Conservation (phyloP, 805 yeast species). For the Deakozyma indianensis region DNA sequence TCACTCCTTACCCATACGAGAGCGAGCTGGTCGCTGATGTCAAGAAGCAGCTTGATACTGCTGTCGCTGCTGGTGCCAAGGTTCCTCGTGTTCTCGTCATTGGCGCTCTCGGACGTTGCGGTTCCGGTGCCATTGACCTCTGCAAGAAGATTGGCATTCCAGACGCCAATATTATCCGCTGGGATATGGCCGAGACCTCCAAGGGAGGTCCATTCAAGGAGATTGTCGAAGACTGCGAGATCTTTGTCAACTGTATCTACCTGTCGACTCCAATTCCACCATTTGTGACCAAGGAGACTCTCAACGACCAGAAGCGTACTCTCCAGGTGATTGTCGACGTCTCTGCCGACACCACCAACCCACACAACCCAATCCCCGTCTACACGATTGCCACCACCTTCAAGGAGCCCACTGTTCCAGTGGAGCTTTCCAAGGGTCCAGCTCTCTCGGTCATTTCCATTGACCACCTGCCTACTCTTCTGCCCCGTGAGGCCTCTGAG, state of each 20-base stretch:
- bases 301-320: constrained; percentile 53
- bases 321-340: constrained; percentile 92
- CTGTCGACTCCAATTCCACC: constrained; percentile 89
- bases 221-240: constrained; percentile 66
- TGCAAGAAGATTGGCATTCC: constrained; percentile 78
- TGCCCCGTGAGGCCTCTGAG: constrained; percentile 97
- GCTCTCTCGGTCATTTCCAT: constrained; percentile 84
- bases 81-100: constrained; percentile 71
- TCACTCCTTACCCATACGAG: constrained; percentile 75
- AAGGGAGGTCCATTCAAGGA: constrained; percentile 95
- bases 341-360: constrained; percentile 96
- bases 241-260: constrained; percentile 93
- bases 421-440: constrained; percentile 67
- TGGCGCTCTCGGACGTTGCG: constrained; percentile 98
- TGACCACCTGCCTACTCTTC: constrained; percentile 88
- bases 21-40: constrained; percentile 58
- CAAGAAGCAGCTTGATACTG: constrained; percentile 39
- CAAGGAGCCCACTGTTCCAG: constrained; percentile 78
- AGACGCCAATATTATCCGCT: constrained; percentile 63
- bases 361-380: constrained; percentile 95
- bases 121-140: constrained; percentile 88
- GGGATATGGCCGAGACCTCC: constrained; percentile 97
- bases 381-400: constrained; percentile 83
- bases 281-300: constrained; percentile 54
- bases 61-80: constrained; percentile 37